These are phyloP conservation scores for Tanacetum coccineum DNA, from an alignment of 129 eudicot species.

Conservation along the genomic window DNA sequence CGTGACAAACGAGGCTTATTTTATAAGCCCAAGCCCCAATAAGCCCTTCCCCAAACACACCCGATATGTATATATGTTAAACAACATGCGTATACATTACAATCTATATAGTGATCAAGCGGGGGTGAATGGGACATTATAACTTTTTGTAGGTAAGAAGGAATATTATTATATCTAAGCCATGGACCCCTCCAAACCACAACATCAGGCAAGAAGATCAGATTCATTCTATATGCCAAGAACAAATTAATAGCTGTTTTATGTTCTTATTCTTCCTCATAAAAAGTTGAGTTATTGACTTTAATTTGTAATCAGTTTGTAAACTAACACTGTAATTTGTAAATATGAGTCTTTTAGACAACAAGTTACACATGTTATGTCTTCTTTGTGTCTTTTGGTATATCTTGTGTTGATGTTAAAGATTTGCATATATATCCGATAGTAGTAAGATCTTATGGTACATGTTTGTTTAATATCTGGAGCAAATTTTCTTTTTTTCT, in stretches of 20 bases:
- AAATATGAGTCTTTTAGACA: too few species aligned
- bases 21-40: too few species aligned
- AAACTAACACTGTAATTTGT: too few species aligned
- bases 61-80: too few species aligned
- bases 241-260: constrained; percentile 24
- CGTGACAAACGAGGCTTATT: too few species aligned
- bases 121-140: constrained; percentile 29
- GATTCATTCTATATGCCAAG: constrained; percentile 26
- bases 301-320: not conserved
- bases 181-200: constrained; percentile 31
- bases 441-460: not conserved
- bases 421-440: not conserved
- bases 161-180: constrained; percentile 45
- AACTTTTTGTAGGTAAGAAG: constrained; percentile 39
- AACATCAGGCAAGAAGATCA: constrained; percentile 9
- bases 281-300: constrained; percentile 18
- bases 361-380: too few species aligned
- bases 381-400: too few species aligned
- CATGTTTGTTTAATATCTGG: not conserved
- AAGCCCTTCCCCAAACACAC: too few species aligned
- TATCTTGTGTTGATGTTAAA: too few species aligned
- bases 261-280: constrained; percentile 17
- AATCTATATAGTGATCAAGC: not conserved
- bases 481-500: not conserved
- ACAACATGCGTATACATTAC: not conserved